phyloP scores from a whole-genome alignment of 192 early-diverging fungal species.

The Cetraspora pellucida region DNA sequence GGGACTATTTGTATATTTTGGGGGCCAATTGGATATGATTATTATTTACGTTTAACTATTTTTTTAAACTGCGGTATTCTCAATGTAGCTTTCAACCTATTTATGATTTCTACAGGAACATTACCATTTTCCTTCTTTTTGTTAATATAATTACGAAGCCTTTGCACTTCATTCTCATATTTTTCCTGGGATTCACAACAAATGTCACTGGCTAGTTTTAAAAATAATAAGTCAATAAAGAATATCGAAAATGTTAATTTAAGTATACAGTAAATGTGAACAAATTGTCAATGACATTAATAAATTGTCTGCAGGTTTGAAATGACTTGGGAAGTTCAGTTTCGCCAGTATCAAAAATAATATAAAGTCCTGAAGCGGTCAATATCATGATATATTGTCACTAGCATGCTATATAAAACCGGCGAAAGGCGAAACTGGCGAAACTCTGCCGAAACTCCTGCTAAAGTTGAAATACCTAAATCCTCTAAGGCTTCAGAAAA shows the following conservation, averaged over 20 bases:
- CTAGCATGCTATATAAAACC: slow-evolving; percentile 23
- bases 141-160: slow-evolving; percentile 4
- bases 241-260: not conserved
- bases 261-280: slow-evolving; percentile 11
- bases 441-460: too few relatives aligned
- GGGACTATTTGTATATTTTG: too few relatives aligned
- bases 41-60: not conserved
- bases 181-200: not conserved
- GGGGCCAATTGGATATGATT: too few relatives aligned
- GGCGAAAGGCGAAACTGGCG: too few relatives aligned
- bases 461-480: too few relatives aligned
- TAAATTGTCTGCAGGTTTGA: slow-evolving; percentile 23
- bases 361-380: not conserved
- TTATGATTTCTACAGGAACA: not conserved
- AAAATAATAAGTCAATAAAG: not conserved
- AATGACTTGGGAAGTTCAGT: slow-evolving; percentile 25
- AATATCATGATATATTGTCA: slow-evolving; percentile 6
- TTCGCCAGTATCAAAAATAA: slow-evolving; percentile 15
- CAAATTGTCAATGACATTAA: slow-evolving; percentile 21
- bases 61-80: not conserved
- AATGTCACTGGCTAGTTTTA: not conserved
- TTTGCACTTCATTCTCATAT: not conserved
- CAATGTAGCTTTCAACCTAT: not conserved
- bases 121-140: not conserved
- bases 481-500: too few relatives aligned